Percentiles rank a stretch among this genome's conserved stretches.
These are phyloP conservation scores for Senecio squalidus DNA, from an alignment of 140 eudicot genomes.

Conservation along the genomic window DNA sequence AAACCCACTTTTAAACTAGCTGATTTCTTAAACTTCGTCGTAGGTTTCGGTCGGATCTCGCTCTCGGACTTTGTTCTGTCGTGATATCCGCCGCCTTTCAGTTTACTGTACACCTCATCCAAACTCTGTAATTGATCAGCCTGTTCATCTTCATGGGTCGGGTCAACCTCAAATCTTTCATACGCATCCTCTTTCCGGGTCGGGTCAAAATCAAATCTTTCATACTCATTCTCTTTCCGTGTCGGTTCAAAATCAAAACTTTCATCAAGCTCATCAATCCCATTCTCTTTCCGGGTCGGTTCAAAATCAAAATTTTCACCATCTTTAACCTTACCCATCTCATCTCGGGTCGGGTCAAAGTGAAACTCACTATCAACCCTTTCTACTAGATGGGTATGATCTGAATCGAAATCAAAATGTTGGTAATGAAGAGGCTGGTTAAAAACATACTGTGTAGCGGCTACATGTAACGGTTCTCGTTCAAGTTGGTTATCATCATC, in stretches of 20 bases:
- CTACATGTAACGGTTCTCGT: constrained; percentile 16
- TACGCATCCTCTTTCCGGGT: neutral
- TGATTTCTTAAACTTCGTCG: constrained; percentile 69
- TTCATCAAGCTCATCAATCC: neutral
- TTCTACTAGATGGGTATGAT: no score
- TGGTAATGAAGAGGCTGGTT: constrained; percentile 26
- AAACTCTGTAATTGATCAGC: constrained; percentile 38
- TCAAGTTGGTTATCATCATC: constrained; percentile 11
- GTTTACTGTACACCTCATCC: constrained; percentile 62
- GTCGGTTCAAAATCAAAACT: neutral
- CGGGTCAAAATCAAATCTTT: neutral
- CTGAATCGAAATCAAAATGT: constrained; percentile 23
- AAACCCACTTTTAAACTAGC: constrained; percentile 67
- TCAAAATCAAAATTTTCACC: neutral
- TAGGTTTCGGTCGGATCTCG: no score
- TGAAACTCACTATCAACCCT: neutral
- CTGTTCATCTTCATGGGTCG: neutral
- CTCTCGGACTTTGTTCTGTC: neutral
- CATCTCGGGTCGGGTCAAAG: neutral
- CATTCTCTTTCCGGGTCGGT: neutral
- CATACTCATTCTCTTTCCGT: no score
- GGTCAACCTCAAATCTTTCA: neutral
- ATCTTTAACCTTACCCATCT: neutral
- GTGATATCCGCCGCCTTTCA: constrained; percentile 3
- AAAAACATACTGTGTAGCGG: constrained; percentile 36